Evolutionary conservation across 148 eudicot species (phyloP).

Genomic region (Amaranthus hypochondriacus): DNA sequence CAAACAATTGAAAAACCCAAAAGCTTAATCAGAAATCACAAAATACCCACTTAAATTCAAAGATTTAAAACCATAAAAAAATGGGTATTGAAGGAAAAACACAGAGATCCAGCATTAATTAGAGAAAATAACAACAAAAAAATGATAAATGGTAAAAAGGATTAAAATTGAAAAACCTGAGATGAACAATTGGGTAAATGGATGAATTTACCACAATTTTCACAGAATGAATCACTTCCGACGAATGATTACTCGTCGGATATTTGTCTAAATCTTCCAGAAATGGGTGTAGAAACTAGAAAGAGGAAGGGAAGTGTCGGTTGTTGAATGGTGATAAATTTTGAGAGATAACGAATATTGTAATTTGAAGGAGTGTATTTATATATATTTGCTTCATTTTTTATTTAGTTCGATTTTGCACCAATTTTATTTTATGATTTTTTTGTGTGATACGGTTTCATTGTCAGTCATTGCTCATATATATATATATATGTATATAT

Average conservation of each 20-base stretch:
- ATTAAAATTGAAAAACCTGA: constrained; percentile 4
- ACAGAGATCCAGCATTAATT: constrained; percentile 12
- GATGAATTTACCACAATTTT: background rate
- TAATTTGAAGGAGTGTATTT: constrained; percentile 10
- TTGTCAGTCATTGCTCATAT: too few relatives aligned
- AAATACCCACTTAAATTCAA: constrained; percentile 15
- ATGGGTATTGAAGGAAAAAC: background rate
- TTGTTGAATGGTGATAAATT: background rate
- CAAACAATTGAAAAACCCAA: constrained; percentile 7
- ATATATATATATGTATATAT: too few relatives aligned
- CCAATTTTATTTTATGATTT: too few relatives aligned
- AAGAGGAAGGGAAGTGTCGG: constrained; percentile 4
- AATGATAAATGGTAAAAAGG: background rate
- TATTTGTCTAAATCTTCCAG: background rate
- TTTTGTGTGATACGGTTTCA: too few relatives aligned
- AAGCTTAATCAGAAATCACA: constrained; percentile 4
- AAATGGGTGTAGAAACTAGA: background rate
- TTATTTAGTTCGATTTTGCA: too few relatives aligned
- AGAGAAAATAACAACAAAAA: background rate
- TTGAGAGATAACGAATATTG: background rate
- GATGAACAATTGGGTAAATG: background rate
- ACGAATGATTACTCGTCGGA: background rate
- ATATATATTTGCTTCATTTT: background rate
- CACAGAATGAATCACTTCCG: too few relatives aligned
- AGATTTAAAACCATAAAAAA: background rate